These are phyloP conservation scores for Phytophthora megakarya DNA, from an alignment of 352 stramenopile genomes.

Conservation along the genomic window DNA sequence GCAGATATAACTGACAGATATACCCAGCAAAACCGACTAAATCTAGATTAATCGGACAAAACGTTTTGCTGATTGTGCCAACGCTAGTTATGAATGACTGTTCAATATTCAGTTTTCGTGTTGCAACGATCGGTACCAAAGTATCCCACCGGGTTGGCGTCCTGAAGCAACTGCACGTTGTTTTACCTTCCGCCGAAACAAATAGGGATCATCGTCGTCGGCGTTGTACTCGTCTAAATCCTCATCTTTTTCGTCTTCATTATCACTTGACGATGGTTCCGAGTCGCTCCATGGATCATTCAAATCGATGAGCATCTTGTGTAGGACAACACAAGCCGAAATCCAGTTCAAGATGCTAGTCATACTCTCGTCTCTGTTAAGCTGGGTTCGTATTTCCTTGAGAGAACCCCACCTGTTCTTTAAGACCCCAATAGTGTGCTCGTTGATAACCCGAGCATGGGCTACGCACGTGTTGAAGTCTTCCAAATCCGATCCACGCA, in stretches of 20 bases:
- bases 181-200: not conserved
- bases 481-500: not conserved
- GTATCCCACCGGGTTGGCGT: not conserved
- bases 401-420: not conserved
- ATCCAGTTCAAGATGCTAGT: not conserved
- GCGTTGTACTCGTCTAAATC: not conserved
- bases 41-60: too few relatives aligned
- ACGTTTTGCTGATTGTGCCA: too few relatives aligned
- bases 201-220: not conserved
- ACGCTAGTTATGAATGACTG: too few relatives aligned
- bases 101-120: too few relatives aligned
- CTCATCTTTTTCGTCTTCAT: not conserved
- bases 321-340: not conserved
- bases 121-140: not conserved
- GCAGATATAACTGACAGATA: too few relatives aligned
- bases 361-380: not conserved
- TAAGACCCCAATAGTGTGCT: not conserved
- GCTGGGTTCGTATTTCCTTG: too few relatives aligned
- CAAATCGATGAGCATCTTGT: not conserved
- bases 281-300: not conserved
- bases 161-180: not conserved
- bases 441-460: not conserved
- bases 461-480: not conserved
- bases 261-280: not conserved
- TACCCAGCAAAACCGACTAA: too few relatives aligned